A percentile compares a stretch with the other conserved stretches of the same genome.
phyloP scores from a whole-genome alignment of 2,329 filamentous ascomycete species.

The Botrytis deweyae region DNA sequence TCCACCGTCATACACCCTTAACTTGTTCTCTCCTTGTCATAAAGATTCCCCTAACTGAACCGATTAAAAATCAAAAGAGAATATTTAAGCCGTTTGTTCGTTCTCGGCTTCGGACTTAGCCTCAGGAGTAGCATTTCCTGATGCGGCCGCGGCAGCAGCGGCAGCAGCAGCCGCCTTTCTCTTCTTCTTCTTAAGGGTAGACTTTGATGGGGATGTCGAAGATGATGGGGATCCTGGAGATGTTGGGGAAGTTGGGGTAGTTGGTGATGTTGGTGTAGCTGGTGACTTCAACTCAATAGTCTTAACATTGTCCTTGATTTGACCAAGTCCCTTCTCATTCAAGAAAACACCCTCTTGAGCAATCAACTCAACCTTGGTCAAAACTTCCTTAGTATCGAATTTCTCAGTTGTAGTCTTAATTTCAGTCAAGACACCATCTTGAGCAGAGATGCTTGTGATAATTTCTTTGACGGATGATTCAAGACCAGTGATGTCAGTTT shows the following conservation, averaged over 20 bases:
- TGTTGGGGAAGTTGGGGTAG: constrained; percentile 41
- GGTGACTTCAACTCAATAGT: constrained; percentile 28
- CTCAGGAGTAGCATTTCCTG: not conserved
- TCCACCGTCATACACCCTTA: not conserved
- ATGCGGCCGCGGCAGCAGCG: not conserved
- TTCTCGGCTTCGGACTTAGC: not conserved
- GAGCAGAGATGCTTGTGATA: constrained; percentile 17
- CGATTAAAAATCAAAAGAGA: not conserved
- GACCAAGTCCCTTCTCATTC: constrained; percentile 18
- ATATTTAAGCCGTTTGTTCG: not conserved
- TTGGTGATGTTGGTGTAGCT: constrained; percentile 45
- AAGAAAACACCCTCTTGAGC: constrained; percentile 15
- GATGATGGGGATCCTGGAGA: constrained; percentile 34
- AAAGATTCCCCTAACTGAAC: too few relatives aligned
- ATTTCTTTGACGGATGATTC: constrained; percentile 26
- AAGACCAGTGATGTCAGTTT: constrained; percentile 27
- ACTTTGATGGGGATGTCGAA: constrained; percentile 56
- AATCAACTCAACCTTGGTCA: constrained; percentile 19
- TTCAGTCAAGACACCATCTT: constrained; percentile 24
- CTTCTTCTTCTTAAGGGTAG: constrained; percentile 8
- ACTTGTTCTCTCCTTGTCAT: not conserved
- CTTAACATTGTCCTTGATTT: constrained; percentile 14
- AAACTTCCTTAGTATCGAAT: constrained; percentile 25
- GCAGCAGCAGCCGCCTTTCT: not conserved
- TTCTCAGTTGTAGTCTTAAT: constrained; percentile 32